phyloP scores from a whole-genome alignment of 1,284 basidiomycete genomes.

The Grifola frondosa region DNA sequence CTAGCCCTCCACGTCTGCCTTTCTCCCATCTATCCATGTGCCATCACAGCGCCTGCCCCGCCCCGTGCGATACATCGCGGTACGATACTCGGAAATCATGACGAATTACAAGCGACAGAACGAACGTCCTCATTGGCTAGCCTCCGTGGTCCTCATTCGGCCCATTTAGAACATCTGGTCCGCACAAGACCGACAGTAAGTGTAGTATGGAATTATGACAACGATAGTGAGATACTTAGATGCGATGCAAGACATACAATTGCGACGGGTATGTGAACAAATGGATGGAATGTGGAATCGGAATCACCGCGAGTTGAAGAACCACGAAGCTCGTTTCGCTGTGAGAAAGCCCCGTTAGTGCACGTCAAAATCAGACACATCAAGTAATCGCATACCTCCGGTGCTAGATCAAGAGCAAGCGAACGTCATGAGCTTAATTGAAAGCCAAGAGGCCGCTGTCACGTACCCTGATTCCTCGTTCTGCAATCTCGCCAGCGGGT shows the following conservation, averaged over 20 bases:
- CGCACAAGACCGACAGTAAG: conserved; percentile 12
- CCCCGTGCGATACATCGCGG: too few relatives aligned
- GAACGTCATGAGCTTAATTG: conserved; percentile 9
- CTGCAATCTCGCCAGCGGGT: conserved; percentile 70
- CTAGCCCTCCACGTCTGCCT: neutral
- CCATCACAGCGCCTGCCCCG: too few relatives aligned
- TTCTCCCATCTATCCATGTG: neutral
- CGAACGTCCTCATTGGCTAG: too few relatives aligned
- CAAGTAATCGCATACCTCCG: conserved; percentile 27
- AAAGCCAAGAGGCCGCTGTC: conserved; percentile 20
- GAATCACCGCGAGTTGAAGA: conserved; percentile 74
- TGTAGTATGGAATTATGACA: conserved; percentile 32
- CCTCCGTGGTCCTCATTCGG: too few relatives aligned
- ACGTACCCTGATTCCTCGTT: conserved; percentile 79
- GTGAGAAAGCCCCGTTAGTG: conserved; percentile 19
- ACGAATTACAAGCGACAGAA: too few relatives aligned
- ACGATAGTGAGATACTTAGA: conserved; percentile 31
- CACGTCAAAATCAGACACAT: conserved; percentile 7
- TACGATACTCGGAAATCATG: too few relatives aligned
- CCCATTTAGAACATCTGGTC: too few relatives aligned
- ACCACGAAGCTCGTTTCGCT: conserved; percentile 89
- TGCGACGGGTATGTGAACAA: conserved; percentile 28
- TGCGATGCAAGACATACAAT: conserved; percentile 38
- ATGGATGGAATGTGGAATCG: conserved; percentile 28
- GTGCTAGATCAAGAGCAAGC: conserved; percentile 23